These are phyloP conservation scores for Leishmania mexicana DNA, from an alignment of 208 protist genomes.

Conservation along the genomic window DNA sequence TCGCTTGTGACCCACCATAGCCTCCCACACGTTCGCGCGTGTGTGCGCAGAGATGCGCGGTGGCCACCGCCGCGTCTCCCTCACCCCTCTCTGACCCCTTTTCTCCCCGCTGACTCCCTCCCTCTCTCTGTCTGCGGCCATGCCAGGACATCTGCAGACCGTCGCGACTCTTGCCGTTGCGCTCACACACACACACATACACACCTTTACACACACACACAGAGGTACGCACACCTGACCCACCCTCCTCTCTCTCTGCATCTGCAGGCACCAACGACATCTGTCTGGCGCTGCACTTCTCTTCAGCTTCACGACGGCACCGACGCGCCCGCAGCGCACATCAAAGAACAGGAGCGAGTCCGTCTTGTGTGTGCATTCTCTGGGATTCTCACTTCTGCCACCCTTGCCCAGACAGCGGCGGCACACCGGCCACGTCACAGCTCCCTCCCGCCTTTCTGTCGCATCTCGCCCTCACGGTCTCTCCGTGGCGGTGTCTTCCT, in stretches of 20 bases:
- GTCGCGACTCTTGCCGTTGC: not conserved
- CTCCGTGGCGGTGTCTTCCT: not conserved
- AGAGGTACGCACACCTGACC: not conserved
- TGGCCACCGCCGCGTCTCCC: not conserved
- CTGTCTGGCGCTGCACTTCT: too few species aligned
- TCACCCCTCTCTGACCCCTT: not conserved
- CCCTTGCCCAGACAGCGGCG: not conserved
- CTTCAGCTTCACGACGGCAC: too few species aligned
- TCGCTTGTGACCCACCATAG: not conserved
- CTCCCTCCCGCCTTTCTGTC: too few species aligned
- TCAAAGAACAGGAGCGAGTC: too few species aligned
- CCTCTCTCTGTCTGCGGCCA: not conserved
- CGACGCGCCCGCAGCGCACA: too few species aligned
- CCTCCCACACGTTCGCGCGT: not conserved
- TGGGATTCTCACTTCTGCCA: not conserved
- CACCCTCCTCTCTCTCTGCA: not conserved
- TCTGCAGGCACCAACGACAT: too few species aligned
- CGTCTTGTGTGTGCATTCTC: too few species aligned
- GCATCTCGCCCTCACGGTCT: not conserved
- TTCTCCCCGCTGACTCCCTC: not conserved
- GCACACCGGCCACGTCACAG: not conserved
- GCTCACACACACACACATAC: not conserved
- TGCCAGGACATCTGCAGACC: not conserved
- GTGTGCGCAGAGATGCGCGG: not conserved
- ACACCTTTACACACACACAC: slow-evolving; percentile 1